phyloP scores from a whole-genome alignment of 2,329 filamentous ascomycete genomes.

The Sarocladium strictum region DNA sequence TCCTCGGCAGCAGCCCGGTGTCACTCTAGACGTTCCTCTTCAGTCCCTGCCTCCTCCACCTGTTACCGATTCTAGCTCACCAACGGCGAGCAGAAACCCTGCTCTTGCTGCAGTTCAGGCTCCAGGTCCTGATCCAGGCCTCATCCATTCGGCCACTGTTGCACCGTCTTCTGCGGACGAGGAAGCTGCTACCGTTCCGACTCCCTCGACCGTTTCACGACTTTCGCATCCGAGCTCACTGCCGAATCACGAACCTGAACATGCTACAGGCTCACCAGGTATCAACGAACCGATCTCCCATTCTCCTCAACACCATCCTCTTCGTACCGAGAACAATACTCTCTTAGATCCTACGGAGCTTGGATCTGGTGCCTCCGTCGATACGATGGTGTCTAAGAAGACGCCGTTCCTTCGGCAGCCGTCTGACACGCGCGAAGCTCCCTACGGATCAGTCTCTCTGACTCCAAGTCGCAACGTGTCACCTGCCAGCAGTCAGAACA shows the following conservation, averaged over 20 bases:
- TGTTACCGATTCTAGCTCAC: background rate
- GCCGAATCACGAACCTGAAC: conserved; percentile 4
- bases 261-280: background rate
- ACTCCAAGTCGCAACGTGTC: conserved; percentile 30
- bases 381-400: conserved; percentile 29
- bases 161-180: background rate
- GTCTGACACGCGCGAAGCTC: conserved; percentile 22
- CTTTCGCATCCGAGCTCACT: background rate
- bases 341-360: background rate
- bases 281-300: conserved; percentile 13
- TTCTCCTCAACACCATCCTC: conserved; percentile 4
- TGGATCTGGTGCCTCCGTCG: conserved; percentile 7
- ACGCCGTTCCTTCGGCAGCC: conserved; percentile 29
- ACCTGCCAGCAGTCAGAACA: conserved; percentile 27
- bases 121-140: background rate
- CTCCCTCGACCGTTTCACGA: background rate
- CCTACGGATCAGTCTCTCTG: conserved; percentile 32
- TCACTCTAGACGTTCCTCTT: conserved; percentile 3
- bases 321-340: background rate
- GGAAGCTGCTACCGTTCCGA: background rate
- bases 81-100: background rate
- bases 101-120: background rate
- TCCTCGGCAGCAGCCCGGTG: background rate
- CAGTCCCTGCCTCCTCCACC: conserved; percentile 7
- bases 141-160: conserved; percentile 2